These are phyloP conservation scores for Xylaria sp. DNA, from an alignment of 2,329 filamentous ascomycete genomes.

Conservation along the genomic window DNA sequence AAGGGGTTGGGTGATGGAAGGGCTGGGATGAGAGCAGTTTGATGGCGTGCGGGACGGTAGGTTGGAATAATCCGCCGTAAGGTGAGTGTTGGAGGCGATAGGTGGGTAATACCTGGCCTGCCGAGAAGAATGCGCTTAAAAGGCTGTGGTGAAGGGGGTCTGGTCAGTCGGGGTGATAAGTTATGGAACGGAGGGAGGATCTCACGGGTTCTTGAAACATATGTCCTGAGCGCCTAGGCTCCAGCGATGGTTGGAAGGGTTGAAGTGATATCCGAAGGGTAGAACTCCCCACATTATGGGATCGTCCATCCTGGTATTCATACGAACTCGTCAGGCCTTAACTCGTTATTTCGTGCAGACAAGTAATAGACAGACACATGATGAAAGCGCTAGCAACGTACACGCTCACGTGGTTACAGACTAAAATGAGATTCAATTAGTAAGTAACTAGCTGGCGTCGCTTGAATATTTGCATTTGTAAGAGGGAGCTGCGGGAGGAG, in stretches of 20 bases:
- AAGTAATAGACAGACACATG: conserved; percentile 29
- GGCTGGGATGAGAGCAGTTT: conserved; percentile 74
- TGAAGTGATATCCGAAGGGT: conserved; percentile 74
- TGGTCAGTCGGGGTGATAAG: conserved; percentile 13
- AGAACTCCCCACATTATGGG: conserved; percentile 92
- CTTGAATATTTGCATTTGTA: too few species aligned
- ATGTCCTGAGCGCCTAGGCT: conserved; percentile 92
- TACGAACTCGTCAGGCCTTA: conserved; percentile 30
- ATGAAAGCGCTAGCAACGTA: conserved; percentile 56
- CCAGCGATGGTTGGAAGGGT: conserved; percentile 81
- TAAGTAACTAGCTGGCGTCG: conserved; percentile 18
- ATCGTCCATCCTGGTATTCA: conserved; percentile 78
- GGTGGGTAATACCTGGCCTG: conserved; percentile 89
- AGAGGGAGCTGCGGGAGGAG: too few species aligned
- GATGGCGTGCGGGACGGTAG: conserved; percentile 84
- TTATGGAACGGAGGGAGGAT: conserved; percentile 1
- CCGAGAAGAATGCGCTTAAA: conserved; percentile 79
- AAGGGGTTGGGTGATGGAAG: conserved; percentile 42
- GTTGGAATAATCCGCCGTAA: conserved; percentile 86
- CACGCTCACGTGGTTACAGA: conserved; percentile 89
- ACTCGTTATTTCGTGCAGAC: conserved; percentile 27
- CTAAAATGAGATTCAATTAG: conserved; percentile 51
- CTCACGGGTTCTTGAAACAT: conserved; percentile 85
- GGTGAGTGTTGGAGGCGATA: conserved; percentile 80
- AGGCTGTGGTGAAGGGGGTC: conserved; percentile 56